Conservation (phyloP, 1,139 yeast species). For the Torulaspora pretoriensis region DNA sequence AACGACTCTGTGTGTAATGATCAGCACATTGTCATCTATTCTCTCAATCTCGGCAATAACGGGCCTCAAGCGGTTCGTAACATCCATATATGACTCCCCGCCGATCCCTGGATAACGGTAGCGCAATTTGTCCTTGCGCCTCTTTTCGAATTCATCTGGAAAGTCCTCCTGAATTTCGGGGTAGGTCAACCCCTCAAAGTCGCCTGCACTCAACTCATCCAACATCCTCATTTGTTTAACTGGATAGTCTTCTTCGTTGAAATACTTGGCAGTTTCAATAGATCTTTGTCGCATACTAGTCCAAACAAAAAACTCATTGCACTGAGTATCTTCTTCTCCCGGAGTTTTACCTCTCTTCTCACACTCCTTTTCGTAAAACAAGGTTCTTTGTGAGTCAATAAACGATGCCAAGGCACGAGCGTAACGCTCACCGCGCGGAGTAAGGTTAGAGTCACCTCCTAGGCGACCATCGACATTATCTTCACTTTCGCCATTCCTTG, state of each 20-base stretch:
- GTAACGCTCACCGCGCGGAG: constrained; percentile 73
- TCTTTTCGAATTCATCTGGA: constrained; percentile 75
- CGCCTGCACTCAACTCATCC: constrained; percentile 90
- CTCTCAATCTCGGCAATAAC: constrained; percentile 90
- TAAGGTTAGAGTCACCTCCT: constrained; percentile 87
- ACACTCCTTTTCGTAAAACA: constrained; percentile 51
- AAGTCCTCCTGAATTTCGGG: constrained; percentile 65
- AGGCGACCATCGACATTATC: constrained; percentile 81
- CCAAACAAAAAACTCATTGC: constrained; percentile 81
- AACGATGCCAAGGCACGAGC: constrained; percentile 68
- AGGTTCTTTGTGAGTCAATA: constrained; percentile 65
- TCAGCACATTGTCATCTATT: constrained; percentile 78
- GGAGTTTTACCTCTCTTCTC: constrained; percentile 21
- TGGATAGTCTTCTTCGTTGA: constrained; percentile 70
- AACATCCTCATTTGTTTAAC: constrained; percentile 89
- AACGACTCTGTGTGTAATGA: constrained; percentile 87
- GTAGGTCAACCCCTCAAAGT: constrained; percentile 88
- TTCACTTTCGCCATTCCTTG: constrained; percentile 88
- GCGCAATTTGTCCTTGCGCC: constrained; percentile 69
- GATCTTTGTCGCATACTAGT: constrained; percentile 81
- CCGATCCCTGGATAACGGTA: constrained; percentile 95
- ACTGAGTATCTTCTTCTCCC: constrained; percentile 42
- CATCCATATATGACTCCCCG: constrained; percentile 95
- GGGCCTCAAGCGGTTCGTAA: constrained; percentile 82
- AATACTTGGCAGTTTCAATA: constrained; percentile 69